These are phyloP conservation scores for Pelargonium cotyledonis DNA, from an alignment of 441 rosid genomes.

Conservation along the genomic window DNA sequence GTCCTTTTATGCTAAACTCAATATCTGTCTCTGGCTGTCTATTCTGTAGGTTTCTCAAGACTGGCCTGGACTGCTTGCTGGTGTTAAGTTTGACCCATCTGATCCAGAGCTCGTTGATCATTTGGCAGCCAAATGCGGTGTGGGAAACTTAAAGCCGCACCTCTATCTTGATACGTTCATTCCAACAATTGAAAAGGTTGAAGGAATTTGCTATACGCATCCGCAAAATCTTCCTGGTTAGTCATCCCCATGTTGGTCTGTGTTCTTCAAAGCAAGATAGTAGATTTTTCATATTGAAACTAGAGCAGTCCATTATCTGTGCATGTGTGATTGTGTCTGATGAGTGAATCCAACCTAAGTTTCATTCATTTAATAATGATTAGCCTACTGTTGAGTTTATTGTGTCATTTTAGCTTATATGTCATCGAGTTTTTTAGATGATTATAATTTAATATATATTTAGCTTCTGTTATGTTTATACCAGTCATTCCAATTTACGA, in stretches of 20 bases:
- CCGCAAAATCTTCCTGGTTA: conserved; percentile 91
- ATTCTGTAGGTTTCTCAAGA: conserved; percentile 40
- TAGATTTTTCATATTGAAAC: neutral
- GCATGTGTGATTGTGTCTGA: too few relatives aligned
- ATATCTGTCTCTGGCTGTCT: conserved; percentile 1
- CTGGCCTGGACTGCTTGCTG: conserved; percentile 89
- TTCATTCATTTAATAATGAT: too few relatives aligned
- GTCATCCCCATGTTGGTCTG: neutral
- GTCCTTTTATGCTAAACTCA: neutral
- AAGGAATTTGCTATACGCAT: conserved; percentile 88
- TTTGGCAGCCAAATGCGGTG: conserved; percentile 72
- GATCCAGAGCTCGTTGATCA: conserved; percentile 66
- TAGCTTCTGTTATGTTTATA: too few relatives aligned
- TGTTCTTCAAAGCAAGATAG: neutral
- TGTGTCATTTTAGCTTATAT: too few relatives aligned
- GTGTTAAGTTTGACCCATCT: conserved; percentile 94
- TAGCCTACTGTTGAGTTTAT: too few relatives aligned
- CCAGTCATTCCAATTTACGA: too few relatives aligned
- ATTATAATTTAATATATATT: too few relatives aligned
- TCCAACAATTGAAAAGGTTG: conserved; percentile 47
- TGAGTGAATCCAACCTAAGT: too few relatives aligned
- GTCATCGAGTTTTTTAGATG: too few relatives aligned
- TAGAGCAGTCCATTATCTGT: too few relatives aligned
- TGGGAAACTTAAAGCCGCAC: conserved; percentile 46
- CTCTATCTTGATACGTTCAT: conserved; percentile 69